phyloP scores from a whole-genome alignment of 1,284 basidiomycete species.

The Leccinum proliferum region DNA sequence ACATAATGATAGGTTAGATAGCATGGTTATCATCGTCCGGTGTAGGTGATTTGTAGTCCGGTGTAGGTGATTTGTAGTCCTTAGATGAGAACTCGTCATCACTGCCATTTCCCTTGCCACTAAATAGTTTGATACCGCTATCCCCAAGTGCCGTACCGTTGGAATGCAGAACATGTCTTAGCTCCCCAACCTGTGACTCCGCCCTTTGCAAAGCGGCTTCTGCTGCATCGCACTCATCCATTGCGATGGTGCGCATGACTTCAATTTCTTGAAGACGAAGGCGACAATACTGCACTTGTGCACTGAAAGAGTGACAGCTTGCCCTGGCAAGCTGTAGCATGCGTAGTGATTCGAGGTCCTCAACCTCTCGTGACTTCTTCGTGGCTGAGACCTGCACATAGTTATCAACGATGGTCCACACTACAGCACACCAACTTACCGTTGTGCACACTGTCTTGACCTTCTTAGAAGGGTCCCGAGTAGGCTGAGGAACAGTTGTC shows the following conservation, averaged over 20 bases:
- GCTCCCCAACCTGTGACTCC: not conserved
- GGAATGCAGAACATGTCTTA: not conserved
- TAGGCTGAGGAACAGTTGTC: not conserved
- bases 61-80: not conserved
- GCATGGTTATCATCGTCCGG: not conserved
- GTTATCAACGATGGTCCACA: not conserved
- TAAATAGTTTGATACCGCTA: not conserved
- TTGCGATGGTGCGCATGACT: not conserved
- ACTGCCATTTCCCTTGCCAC: not conserved
- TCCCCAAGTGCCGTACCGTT: not conserved
- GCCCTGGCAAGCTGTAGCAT: conserved; percentile 1
- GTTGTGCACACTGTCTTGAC: not conserved
- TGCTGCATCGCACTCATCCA: not conserved
- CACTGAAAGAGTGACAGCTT: not conserved
- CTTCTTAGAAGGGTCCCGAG: not conserved
- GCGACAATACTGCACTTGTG: not conserved
- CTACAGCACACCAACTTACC: not conserved
- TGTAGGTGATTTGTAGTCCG: not conserved
- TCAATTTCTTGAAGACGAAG: not conserved
- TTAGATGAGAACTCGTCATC: not conserved
- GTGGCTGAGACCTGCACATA: not conserved
- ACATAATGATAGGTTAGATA: not conserved
- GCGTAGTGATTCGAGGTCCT: not conserved
- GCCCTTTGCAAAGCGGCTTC: not conserved
- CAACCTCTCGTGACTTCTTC: not conserved